Base-by-base conservation (phyloP, 352 stramenopile genomes). In the Globisporangium acanthophoron region DNA sequence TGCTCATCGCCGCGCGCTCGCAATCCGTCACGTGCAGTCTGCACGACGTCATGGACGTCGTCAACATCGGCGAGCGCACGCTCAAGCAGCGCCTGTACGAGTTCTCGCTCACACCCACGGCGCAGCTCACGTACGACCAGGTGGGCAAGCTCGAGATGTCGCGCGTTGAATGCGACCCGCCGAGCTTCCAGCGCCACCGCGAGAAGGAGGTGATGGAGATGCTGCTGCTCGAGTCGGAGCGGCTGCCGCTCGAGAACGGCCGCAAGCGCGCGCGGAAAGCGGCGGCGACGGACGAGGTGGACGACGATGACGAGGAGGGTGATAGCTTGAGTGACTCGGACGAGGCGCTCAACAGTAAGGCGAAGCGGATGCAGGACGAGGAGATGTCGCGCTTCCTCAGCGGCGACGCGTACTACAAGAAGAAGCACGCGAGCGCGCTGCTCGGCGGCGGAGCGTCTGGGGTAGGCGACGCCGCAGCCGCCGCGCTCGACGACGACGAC, bases 51-150 rank as follows among this genome's bases (percentile, higher is more conserved):
- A 91, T 91, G 74, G 81, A 91, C 54, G 94, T 99, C 33, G 81
- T 99, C 3, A 96, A 96, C 62, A 98, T 99, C 44, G 97, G 95
- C 65, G 96, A 98, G 52, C 79, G 96, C 41, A 99, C 97, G 40
- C 83, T 99, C 0, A 96, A 91, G 54, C 97, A 93, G 63, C 92
- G 97, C 3, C 79, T 99, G 46, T 93, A 90, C 56, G 97, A 99
- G 72, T 99, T 99, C 69, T 96, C 98, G 58, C 70, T 90, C 13
- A 99, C 96, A 21, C 95, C 94, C 0, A 96, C 88, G 48, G 96
- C 95, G 9, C 87, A 88, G 57, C 74, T 99, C 40, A 99, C 94
- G 6, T 88, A 99, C 61, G 88, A 98, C 55, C 89, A 99, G 72
- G 98, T 99, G 55, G 87, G 95, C 20, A 87, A 88, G 27, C 66